Evolutionary conservation across 2,329 filamentous ascomycete species (phyloP).

Genomic region (Leptographium wingfieldii): DNA sequence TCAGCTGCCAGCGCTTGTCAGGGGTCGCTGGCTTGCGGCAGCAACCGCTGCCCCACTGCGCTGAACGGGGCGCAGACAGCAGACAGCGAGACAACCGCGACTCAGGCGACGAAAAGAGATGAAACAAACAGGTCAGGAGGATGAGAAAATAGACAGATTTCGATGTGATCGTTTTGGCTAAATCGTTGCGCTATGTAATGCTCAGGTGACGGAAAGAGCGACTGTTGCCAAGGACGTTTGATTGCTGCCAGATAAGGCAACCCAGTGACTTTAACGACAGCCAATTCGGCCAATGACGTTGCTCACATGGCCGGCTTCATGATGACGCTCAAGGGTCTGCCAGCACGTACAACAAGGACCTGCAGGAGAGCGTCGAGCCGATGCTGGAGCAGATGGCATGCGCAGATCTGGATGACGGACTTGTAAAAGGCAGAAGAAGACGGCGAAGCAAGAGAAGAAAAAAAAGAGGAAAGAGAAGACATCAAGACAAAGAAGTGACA

Average conservation of each 20-base stretch:
- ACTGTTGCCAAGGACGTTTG: too few relatives aligned
- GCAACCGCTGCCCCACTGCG: conserved; percentile 2
- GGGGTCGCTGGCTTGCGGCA: background rate
- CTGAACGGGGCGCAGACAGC: too few relatives aligned
- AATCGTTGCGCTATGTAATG: too few relatives aligned
- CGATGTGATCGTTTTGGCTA: too few relatives aligned
- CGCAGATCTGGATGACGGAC: too few relatives aligned
- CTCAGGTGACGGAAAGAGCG: too few relatives aligned
- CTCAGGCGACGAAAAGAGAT: background rate
- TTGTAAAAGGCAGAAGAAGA: background rate
- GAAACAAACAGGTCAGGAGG: background rate
- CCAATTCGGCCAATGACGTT: background rate
- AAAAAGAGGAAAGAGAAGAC: background rate
- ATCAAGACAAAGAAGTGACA: background rate
- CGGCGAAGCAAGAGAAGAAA: background rate
- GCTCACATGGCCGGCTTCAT: conserved; percentile 64
- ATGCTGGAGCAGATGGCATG: too few relatives aligned
- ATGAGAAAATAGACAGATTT: background rate
- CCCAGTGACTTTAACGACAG: background rate
- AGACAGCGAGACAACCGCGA: background rate
- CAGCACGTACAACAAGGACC: conserved; percentile 79
- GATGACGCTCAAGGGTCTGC: conserved; percentile 58
- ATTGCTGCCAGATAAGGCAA: background rate
- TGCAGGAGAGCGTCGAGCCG: conserved; percentile 71
- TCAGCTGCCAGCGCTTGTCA: conserved; percentile 6